Conservation (phyloP, 2,329 filamentous ascomycete species). For the Cercospora janseana region DNA sequence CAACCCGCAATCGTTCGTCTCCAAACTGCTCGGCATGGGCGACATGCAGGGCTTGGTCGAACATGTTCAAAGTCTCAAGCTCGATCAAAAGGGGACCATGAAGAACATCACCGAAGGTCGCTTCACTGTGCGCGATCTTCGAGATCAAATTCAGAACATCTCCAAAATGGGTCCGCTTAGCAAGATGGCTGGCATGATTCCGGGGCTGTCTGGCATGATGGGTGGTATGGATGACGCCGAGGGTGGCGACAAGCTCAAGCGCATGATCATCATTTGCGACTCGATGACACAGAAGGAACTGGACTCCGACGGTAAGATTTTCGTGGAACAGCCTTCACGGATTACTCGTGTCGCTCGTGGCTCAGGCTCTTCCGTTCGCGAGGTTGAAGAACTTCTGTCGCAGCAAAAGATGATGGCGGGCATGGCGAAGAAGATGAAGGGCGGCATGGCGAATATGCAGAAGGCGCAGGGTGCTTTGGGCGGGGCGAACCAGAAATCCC, state of each 20-base stretch:
- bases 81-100: constrained; percentile 98
- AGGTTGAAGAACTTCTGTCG: constrained; percentile 95
- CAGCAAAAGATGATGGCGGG: constrained; percentile 98
- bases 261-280: constrained; percentile 99
- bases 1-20: constrained; percentile 86
- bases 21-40: constrained; percentile 93
- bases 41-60: constrained; percentile 94
- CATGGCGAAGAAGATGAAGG: constrained; percentile 99
- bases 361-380: constrained; percentile 83
- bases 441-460: constrained; percentile 97
- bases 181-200: constrained; percentile 99
- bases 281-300: constrained; percentile 96
- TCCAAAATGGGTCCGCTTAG: constrained; percentile 99
- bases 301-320: constrained; percentile 90
- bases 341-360: constrained; percentile 91
- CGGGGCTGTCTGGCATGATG: constrained; percentile 90
- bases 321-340: constrained; percentile 85
- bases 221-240: constrained; percentile 96
- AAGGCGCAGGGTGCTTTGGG: constrained; percentile 87
- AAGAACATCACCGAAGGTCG: constrained; percentile 97
- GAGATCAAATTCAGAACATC: constrained; percentile 94
- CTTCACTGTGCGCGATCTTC: constrained; percentile 89
- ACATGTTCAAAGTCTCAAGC: constrained; percentile 90
- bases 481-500: constrained; percentile 85
- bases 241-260: constrained; percentile 85